A percentile compares a stretch with the other conserved stretches of the same genome.
phyloP scores from a whole-genome alignment of 2,329 filamentous ascomycete species.

The Chaetomiaceae sp. region DNA sequence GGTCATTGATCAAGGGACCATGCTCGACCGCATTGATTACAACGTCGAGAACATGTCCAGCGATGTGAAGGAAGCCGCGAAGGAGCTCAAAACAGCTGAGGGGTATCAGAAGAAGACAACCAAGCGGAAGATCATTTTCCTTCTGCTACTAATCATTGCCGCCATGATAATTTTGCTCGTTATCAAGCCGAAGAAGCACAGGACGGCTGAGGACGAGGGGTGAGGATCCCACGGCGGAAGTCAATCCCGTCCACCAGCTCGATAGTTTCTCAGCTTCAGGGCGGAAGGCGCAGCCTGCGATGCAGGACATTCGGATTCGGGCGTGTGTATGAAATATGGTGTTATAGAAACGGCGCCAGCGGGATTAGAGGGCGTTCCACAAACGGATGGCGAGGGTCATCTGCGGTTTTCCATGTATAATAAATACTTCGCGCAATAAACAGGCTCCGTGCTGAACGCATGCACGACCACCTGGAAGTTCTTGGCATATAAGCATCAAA shows the following conservation, averaged over 20 bases:
- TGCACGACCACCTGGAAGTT: too few species aligned
- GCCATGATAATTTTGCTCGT: constrained; percentile 81
- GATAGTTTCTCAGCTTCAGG: too few species aligned
- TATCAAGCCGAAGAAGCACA: constrained; percentile 66
- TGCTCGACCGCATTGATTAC: constrained; percentile 94
- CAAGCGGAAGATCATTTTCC: constrained; percentile 86
- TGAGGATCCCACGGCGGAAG: neutral
- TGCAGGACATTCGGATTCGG: neutral
- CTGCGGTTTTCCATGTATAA: neutral
- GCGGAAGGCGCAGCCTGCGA: too few species aligned
- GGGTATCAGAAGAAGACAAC: constrained; percentile 84
- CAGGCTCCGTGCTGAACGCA: too few species aligned
- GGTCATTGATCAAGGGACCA: constrained; percentile 88
- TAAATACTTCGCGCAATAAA: neutral
- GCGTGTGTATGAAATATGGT: neutral
- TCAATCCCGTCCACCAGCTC: too few species aligned
- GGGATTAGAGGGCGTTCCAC: neutral
- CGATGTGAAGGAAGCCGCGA: constrained; percentile 88
- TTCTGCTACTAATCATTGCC: constrained; percentile 78
- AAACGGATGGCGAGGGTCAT: neutral
- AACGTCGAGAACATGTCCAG: constrained; percentile 95
- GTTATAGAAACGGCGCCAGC: neutral
- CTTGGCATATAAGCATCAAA: constrained; percentile 4
- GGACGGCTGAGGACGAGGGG: constrained; percentile 14
- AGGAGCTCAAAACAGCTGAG: constrained; percentile 82